These are phyloP conservation scores for Agrocybe pediades DNA, from an alignment of 768 basidiomycete genomes.

Conservation along the genomic window DNA sequence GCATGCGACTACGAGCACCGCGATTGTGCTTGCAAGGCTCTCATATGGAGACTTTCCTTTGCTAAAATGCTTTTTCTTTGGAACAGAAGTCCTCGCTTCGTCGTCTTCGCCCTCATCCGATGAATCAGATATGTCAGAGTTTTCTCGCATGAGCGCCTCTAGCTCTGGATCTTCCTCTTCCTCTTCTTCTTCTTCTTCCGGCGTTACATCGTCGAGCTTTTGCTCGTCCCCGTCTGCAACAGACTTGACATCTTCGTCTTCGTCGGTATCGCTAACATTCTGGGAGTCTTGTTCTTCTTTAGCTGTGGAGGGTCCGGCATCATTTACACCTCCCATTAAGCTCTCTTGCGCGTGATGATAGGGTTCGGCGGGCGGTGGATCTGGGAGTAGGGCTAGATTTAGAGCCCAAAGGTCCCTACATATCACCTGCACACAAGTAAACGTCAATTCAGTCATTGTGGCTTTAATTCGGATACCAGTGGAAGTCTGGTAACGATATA, in stretches of 20 bases:
- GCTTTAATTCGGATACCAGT: background rate
- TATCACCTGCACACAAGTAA: slow-evolving; percentile 46
- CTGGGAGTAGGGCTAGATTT: slow-evolving; percentile 62
- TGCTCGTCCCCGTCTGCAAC: slow-evolving; percentile 13
- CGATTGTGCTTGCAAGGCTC: slow-evolving; percentile 51
- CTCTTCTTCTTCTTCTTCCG: slow-evolving; percentile 16
- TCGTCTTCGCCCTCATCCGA: slow-evolving; percentile 32
- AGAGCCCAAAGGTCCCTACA: slow-evolving; percentile 85
- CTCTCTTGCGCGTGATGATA: slow-evolving; percentile 43
- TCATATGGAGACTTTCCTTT: slow-evolving; percentile 32
- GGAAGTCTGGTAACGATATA: background rate
- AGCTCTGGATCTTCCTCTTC: slow-evolving; percentile 35
- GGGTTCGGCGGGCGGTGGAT: slow-evolving; percentile 64
- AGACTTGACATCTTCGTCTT: slow-evolving; percentile 4
- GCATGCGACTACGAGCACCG: slow-evolving; percentile 72
- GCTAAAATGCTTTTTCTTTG: slow-evolving; percentile 15
- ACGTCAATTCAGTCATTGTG: background rate
- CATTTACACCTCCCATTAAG: slow-evolving; percentile 5
- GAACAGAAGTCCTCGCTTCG: slow-evolving; percentile 10
- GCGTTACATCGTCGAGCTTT: slow-evolving; percentile 19
- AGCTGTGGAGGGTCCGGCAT: background rate
- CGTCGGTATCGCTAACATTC: background rate
- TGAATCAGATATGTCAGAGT: slow-evolving; percentile 43
- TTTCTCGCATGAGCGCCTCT: slow-evolving; percentile 42
- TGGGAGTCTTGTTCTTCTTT: slow-evolving; percentile 3